Conservation (phyloP, 352 stramenopile genomes). For the Elongisporangium undulatum region DNA sequence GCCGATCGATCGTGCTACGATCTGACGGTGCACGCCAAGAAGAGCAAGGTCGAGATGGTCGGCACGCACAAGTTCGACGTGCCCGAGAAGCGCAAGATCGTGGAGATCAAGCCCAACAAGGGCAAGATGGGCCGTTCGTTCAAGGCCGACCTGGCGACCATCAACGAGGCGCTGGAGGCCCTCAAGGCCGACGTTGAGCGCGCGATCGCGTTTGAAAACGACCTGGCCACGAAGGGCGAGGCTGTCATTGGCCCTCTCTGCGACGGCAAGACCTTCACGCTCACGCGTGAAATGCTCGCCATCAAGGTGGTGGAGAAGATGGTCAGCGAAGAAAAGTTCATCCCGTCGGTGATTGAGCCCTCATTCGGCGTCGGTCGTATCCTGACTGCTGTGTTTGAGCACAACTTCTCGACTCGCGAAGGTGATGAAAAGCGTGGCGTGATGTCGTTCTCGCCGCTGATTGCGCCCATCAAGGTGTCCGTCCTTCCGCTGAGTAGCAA, state of each 20-base stretch:
- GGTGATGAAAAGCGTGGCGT: conserved; percentile 96
- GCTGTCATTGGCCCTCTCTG: conserved; percentile 86
- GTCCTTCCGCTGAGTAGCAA: conserved; percentile 93
- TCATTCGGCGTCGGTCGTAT: conserved; percentile 99
- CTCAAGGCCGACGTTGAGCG: conserved; percentile 91
- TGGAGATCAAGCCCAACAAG: conserved; percentile 96
- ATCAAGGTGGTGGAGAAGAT: conserved; percentile 95
- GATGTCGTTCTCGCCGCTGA: conserved; percentile 96
- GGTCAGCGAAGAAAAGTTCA: conserved; percentile 97
- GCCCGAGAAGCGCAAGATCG: conserved; percentile 92
- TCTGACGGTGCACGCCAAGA: conserved; percentile 86
- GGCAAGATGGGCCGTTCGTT: conserved; percentile 96
- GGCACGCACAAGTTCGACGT: conserved; percentile 87
- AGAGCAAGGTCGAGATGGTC: conserved; percentile 87
- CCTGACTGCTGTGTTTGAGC: conserved; percentile 97
- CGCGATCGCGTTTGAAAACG: conserved; percentile 86
- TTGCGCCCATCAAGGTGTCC: conserved; percentile 98
- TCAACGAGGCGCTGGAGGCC: conserved; percentile 65
- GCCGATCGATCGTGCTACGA: conserved; percentile 99
- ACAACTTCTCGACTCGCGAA: conserved; percentile 97
- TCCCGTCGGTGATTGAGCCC: conserved; percentile 98
- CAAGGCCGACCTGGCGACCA: conserved; percentile 89
- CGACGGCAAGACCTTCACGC: conserved; percentile 85
- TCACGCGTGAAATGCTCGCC: conserved; percentile 94
- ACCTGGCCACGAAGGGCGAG: conserved; percentile 88